Percentiles rank a stretch among this genome's conserved stretches.
Evolutionary conservation across 2,329 filamentous ascomycete species (phyloP).

Genomic region (Fusarium neocosmosporiellum): DNA sequence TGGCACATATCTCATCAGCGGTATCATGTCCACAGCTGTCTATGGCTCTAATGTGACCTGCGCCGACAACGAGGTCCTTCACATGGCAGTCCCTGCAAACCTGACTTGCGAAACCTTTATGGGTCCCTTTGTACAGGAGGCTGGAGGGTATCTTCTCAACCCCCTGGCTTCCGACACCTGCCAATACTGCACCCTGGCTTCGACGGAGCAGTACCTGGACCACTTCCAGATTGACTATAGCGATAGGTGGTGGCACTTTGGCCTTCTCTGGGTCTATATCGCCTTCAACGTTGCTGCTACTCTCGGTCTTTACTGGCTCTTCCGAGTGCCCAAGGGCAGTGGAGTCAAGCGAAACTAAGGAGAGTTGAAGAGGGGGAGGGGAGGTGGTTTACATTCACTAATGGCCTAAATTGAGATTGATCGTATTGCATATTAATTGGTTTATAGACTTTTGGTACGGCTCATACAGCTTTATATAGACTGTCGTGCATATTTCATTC

Average conservation of each 20-base stretch:
- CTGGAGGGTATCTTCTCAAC: conserved; percentile 62
- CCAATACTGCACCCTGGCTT: conserved; percentile 53
- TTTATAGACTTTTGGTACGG: neutral
- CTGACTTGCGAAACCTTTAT: conserved; percentile 65
- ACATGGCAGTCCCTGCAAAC: conserved; percentile 64
- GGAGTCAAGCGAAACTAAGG: conserved; percentile 33
- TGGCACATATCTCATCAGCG: conserved; percentile 75
- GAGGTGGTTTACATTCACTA: neutral
- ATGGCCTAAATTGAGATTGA: neutral
- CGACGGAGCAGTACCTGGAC: conserved; percentile 53
- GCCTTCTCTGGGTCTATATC: conserved; percentile 64
- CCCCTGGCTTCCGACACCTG: conserved; percentile 55
- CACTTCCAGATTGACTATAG: conserved; percentile 57
- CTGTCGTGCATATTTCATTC: neutral
- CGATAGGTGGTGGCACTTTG: conserved; percentile 67
- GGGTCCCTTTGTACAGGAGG: conserved; percentile 51
- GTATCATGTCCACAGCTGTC: conserved; percentile 59
- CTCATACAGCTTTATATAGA: neutral
- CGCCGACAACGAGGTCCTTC: conserved; percentile 58
- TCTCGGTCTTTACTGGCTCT: conserved; percentile 60
- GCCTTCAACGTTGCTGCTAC: conserved; percentile 60
- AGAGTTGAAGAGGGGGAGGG: neutral
- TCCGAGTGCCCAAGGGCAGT: conserved; percentile 46
- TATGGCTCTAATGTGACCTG: conserved; percentile 39
- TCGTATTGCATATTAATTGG: neutral